Evolutionary conservation across 2,329 filamentous ascomycete species (phyloP).

Genomic region (Ophiostoma novo-ulmi): DNA sequence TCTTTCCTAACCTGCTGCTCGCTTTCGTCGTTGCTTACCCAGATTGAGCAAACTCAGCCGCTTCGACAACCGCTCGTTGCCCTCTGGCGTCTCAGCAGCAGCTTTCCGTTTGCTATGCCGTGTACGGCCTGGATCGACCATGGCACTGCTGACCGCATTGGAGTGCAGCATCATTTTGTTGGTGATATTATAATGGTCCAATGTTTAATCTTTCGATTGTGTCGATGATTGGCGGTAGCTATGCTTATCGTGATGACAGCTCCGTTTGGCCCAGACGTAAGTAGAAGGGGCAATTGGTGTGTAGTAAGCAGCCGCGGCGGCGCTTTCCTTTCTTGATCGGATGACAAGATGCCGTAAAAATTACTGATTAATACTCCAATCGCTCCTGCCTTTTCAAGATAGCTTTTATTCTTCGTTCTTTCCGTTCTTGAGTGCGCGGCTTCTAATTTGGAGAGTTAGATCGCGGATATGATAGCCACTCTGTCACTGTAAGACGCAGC

Average conservation of each 20-base stretch:
- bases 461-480: background rate
- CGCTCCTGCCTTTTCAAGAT: background rate
- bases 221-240: background rate
- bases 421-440: background rate
- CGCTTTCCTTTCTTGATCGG: background rate
- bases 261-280: background rate
- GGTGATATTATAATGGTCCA: too few species aligned
- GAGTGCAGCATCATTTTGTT: slow-evolving; percentile 13
- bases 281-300: background rate
- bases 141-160: background rate
- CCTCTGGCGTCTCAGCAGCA: slow-evolving; percentile 45
- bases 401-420: background rate
- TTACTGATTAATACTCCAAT: background rate
- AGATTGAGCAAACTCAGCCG: slow-evolving; percentile 75
- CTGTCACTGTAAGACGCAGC: background rate
- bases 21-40: slow-evolving; percentile 47
- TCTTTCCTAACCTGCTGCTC: background rate
- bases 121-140: slow-evolving; percentile 16
- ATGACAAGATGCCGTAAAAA: background rate
- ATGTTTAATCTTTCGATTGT: too few species aligned
- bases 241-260: background rate
- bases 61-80: slow-evolving; percentile 75
- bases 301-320: background rate
- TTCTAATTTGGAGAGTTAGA: background rate
- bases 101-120: slow-evolving; percentile 55